Percentiles rank a stretch among this genome's conserved stretches.
Conservation (phyloP, 1,139 yeast genomes). For the Yamadazyma spencermartinsiae region DNA sequence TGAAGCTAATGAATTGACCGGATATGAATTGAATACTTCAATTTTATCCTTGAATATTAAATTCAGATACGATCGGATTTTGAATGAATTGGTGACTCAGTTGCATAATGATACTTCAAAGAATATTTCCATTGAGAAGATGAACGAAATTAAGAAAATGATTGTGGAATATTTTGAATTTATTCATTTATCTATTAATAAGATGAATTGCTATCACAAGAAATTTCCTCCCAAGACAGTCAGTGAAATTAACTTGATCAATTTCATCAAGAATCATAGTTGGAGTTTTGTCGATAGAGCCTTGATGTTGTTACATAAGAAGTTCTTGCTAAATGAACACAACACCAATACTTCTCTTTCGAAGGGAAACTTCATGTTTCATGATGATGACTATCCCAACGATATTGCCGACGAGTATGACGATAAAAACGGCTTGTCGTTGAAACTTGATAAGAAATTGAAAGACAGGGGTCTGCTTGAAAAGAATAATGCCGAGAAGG, state of each 20-base stretch:
- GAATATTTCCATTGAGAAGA: conserved; percentile 38
- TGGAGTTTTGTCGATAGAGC: conserved; percentile 61
- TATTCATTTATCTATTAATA: conserved; percentile 46
- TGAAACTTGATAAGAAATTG: not conserved
- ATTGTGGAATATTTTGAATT: conserved; percentile 50
- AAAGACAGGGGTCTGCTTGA: too few relatives aligned
- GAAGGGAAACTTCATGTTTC: conserved; percentile 12
- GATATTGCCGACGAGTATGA: conserved; percentile 4
- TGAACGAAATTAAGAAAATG: conserved; percentile 46
- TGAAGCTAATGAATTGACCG: conserved; percentile 22
- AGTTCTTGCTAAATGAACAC: conserved; percentile 40
- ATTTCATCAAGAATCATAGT: conserved; percentile 50
- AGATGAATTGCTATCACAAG: conserved; percentile 26
- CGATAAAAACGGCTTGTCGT: not conserved
- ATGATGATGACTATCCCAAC: conserved; percentile 12
- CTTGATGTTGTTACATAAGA: conserved; percentile 54
- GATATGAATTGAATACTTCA: conserved; percentile 34
- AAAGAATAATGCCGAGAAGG: not conserved
- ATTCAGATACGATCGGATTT: conserved; percentile 50
- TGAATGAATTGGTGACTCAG: conserved; percentile 52
- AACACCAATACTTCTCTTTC: not conserved
- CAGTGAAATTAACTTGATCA: conserved; percentile 46
- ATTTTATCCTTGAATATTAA: conserved; percentile 52
- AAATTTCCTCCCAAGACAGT: conserved; percentile 31
- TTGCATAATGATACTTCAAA: conserved; percentile 41